Percentiles rank a stretch among this genome's conserved stretches.
Evolutionary conservation across 345 rosid species (phyloP).

Genomic region (Salix viminalis): DNA sequence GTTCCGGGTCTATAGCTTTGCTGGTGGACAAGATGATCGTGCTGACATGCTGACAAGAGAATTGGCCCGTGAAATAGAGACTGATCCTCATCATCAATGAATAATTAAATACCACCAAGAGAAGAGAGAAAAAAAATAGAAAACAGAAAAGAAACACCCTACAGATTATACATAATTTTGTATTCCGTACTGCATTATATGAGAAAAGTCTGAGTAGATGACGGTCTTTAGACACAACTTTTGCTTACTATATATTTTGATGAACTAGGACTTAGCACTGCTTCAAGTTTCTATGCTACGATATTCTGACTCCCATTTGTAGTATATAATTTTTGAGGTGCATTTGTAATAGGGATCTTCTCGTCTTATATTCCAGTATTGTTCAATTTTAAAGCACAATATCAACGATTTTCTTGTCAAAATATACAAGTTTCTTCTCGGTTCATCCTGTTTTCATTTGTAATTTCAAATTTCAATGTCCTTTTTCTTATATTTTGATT

Average conservation of each 20-base stretch:
- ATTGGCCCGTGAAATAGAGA: slow-evolving; percentile 76
- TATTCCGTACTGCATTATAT: neutral
- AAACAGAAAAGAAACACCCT: too few species aligned
- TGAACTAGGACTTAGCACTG: neutral
- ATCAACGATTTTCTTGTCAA: too few species aligned
- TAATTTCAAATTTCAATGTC: too few species aligned
- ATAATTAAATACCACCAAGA: neutral
- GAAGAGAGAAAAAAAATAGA: neutral
- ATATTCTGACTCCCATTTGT: neutral
- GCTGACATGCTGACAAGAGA: slow-evolving; percentile 72
- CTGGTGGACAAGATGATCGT: slow-evolving; percentile 84
- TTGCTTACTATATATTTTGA: neutral
- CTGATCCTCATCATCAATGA: slow-evolving; percentile 42
- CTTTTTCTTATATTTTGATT: neutral
- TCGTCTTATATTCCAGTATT: too few species aligned
- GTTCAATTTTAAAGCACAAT: too few species aligned
- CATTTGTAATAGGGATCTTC: too few species aligned
- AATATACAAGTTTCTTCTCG: too few species aligned
- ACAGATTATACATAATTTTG: neutral
- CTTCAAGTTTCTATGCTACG: neutral
- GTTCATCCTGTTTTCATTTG: too few species aligned
- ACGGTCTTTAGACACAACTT: neutral
- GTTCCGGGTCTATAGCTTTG: slow-evolving; percentile 69
- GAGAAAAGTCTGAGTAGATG: neutral
- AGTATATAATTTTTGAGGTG: neutral